Base-by-base conservation (phyloP, 2,329 filamentous ascomycete species). In the Thelonectria discophora region DNA sequence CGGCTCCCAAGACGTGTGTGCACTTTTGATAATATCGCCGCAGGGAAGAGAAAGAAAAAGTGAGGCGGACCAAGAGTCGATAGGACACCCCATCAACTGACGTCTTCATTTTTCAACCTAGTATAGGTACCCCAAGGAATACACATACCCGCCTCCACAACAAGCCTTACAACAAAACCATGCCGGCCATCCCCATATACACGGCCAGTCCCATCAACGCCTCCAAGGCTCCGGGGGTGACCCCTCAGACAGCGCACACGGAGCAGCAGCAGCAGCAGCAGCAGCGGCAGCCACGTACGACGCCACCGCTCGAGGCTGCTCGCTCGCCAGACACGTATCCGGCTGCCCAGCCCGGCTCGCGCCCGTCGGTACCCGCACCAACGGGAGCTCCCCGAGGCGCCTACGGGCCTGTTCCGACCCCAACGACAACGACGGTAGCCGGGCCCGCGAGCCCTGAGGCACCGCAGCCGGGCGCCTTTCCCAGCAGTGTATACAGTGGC, bases 141-240 rank as follows among this genome's bases (percentile, higher is more conserved):
- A 7, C 6, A 13, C n/a, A 24, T 24, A 24, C 21, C 21, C 21
- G 21, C 32, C 18, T 60, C 12, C 12, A n/a, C n/a, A n/a, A n/a
- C n/a, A n/a, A n/a, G n/a, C n/a, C n/a, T n/a, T n/a, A n/a, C n/a
- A 40, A 24, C 21, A 6, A 24, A 50, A 77, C 48, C n/a, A 89
- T 89, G 86, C 80, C 86, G 50, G 82, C 86, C n/a, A 83, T 89
- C 63, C 84, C 82, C 49, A 81, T 88, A 43, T 86, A 87, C 74
- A 83, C 81, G 37, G 75, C 83, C 56, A 87, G 84, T 72, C 86
- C 87, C 47, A 87, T 89, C 73, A 84, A 79, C 68, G 82, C 84
- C 39, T 77, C 82, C 60, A 88, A 86, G 75, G 78, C 85, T 50
- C 78, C 79, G 15, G 83, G 78, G 32, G 71, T 76, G 43, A 84